Conservation (phyloP, 78 protist species). For the Speleostelium caveatum region DNA sequence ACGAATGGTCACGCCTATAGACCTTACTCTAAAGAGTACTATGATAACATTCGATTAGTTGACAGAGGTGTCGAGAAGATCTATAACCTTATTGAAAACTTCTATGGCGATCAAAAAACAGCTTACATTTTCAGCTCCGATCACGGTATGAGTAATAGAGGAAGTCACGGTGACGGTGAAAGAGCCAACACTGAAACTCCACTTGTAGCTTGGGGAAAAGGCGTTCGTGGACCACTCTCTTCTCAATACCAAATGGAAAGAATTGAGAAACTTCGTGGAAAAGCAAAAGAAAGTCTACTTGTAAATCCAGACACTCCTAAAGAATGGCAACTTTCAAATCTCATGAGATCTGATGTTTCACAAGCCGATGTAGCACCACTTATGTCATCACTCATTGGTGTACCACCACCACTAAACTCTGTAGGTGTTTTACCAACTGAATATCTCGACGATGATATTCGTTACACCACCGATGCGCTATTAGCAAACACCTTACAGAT, state of each 20-base stretch:
- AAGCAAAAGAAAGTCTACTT: conserved; percentile 28
- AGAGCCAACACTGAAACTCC: conserved; percentile 93
- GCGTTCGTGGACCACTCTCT: conserved; percentile 79
- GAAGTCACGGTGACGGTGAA: conserved; percentile 94
- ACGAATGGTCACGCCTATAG: conserved; percentile 90
- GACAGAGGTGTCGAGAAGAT: conserved; percentile 80
- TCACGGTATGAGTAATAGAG: conserved; percentile 93
- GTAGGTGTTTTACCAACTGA: conserved; percentile 90
- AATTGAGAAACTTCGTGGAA: conserved; percentile 65
- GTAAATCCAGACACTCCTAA: conserved; percentile 48
- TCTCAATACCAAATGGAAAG: conserved; percentile 36
- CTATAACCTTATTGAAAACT: conserved; percentile 33
- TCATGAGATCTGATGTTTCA: conserved; percentile 79
- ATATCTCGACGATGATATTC: conserved; percentile 25
- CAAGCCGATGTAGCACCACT: conserved; percentile 93
- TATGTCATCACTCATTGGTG: conserved; percentile 83
- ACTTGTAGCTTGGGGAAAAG: conserved; percentile 91
- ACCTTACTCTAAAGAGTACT: conserved; percentile 85
- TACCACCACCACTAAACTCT: conserved; percentile 86
- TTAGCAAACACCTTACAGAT: conserved; percentile 78
- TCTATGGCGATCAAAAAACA: conserved; percentile 83
- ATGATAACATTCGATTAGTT: conserved; percentile 63
- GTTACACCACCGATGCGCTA: conserved; percentile 49
- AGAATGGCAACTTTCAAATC: conserved; percentile 46
- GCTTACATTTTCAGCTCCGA: conserved; percentile 91